phyloP scores from a whole-genome alignment of 2,329 filamentous ascomycete species.

The Fusarium sp. region DNA sequence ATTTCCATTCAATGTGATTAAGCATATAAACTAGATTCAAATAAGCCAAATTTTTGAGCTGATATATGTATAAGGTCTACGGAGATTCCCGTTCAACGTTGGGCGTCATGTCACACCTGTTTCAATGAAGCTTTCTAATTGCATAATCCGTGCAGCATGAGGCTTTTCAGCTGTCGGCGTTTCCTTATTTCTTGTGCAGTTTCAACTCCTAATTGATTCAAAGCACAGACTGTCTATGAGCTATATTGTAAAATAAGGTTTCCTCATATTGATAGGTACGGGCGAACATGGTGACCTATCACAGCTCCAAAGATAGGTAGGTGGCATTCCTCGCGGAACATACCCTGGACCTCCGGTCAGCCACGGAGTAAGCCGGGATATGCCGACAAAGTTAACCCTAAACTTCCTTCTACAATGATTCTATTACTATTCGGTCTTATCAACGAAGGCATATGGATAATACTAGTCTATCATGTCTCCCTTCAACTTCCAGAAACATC shows the following conservation, averaged over 20 bases:
- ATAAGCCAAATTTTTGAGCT: too few relatives aligned
- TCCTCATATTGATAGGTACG: not conserved
- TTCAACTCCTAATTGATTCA: not conserved
- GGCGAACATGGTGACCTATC: not conserved
- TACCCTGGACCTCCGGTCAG: not conserved
- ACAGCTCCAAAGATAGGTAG: not conserved
- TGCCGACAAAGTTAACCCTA: not conserved
- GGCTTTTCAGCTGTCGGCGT: not conserved
- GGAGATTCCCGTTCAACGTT: too few relatives aligned
- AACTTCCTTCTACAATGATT: not conserved
- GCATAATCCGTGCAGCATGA: too few relatives aligned
- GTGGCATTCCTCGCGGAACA: not conserved
- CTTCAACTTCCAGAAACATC: not conserved
- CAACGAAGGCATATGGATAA: not conserved
- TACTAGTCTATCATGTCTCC: not conserved
- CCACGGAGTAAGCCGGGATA: not conserved
- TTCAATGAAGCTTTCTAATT: too few relatives aligned
- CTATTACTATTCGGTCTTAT: not conserved
- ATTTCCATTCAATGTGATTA: too few relatives aligned
- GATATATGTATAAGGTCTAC: too few relatives aligned
- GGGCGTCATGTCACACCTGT: too few relatives aligned
- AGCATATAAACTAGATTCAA: too few relatives aligned
- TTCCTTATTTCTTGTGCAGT: not conserved
- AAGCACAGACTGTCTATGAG: not conserved
- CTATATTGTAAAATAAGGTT: not conserved